phyloP scores from a whole-genome alignment of 2,329 filamentous ascomycete species.

The Kalmusia sp. region DNA sequence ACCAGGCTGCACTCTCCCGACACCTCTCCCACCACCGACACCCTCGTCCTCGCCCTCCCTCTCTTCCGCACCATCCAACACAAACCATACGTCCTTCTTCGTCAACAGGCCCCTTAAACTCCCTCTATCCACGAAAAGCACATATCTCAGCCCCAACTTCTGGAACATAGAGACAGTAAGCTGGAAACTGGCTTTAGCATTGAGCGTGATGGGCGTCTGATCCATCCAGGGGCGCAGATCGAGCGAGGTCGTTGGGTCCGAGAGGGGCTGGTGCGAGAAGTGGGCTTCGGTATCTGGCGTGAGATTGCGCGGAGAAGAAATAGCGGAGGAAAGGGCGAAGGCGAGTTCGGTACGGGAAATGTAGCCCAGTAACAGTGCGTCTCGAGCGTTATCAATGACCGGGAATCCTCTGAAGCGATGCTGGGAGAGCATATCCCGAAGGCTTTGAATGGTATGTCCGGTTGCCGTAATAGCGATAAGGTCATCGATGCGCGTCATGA shows the following conservation, averaged over 20 bases:
- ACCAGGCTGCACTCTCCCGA: conserved; percentile 42
- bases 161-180: conserved; percentile 94
- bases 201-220: conserved; percentile 92
- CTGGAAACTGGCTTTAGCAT: conserved; percentile 76
- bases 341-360: conserved; percentile 90
- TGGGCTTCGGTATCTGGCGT: conserved; percentile 77
- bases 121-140: conserved; percentile 85
- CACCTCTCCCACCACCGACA: conserved; percentile 32
- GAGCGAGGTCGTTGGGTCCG: conserved; percentile 75
- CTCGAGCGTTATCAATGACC: conserved; percentile 78
- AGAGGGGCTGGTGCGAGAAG: conserved; percentile 81
- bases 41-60: conserved; percentile 48
- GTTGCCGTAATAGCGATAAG: conserved; percentile 85
- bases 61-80: conserved; percentile 70
- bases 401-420: conserved; percentile 91
- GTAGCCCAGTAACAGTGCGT: conserved; percentile 85
- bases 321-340: conserved; percentile 75
- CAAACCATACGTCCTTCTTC: conserved; percentile 97
- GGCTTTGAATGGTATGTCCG: conserved; percentile 82
- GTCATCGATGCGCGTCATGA: conserved; percentile 94
- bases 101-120: conserved; percentile 85
- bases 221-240: conserved; percentile 99
- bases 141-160: conserved; percentile 88
- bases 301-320: conserved; percentile 64
- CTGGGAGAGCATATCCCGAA: conserved; percentile 73